phyloP scores from a whole-genome alignment of 1,284 basidiomycete species.

The Spongispora temasekensis region DNA sequence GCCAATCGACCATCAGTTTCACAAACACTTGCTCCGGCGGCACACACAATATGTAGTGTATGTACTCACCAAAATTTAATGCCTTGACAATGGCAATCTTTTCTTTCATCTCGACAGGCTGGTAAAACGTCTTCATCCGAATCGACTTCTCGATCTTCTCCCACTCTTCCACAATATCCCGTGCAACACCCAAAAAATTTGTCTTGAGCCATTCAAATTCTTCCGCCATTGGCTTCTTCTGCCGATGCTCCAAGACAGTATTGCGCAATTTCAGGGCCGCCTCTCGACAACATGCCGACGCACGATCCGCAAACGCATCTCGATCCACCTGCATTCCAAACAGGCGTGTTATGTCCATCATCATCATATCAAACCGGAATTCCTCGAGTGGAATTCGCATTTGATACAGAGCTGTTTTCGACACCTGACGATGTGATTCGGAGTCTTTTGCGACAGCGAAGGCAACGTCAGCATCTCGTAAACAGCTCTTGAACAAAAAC shows the following conservation, averaged over 20 bases:
- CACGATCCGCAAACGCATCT: constrained; percentile 11
- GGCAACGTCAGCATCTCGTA: constrained; percentile 44
- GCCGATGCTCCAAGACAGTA: constrained; percentile 14
- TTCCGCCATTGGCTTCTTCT: constrained; percentile 20
- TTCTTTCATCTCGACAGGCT: constrained; percentile 46
- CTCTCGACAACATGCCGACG: background rate
- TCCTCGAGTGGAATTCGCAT: constrained; percentile 40
- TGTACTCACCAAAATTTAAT: constrained; percentile 38
- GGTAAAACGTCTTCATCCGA: constrained; percentile 39
- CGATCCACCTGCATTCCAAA: constrained; percentile 8
- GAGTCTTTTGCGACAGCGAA: constrained; percentile 37
- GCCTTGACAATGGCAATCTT: constrained; percentile 44
- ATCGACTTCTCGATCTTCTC: constrained; percentile 34
- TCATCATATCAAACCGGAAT: constrained; percentile 34
- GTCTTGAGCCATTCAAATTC: constrained; percentile 39
- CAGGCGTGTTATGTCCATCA: too few species aligned
- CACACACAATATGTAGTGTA: background rate
- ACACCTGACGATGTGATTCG: constrained; percentile 40
- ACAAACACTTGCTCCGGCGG: background rate
- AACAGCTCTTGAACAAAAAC: constrained; percentile 46
- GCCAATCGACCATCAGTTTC: too few species aligned
- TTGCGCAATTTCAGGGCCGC: constrained; percentile 14
- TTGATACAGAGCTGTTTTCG: constrained; percentile 39
- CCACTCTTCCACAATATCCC: constrained; percentile 42
- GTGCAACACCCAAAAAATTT: constrained; percentile 35